phyloP scores from a whole-genome alignment of 1,284 basidiomycete species.

The Tilletia setariae region DNA sequence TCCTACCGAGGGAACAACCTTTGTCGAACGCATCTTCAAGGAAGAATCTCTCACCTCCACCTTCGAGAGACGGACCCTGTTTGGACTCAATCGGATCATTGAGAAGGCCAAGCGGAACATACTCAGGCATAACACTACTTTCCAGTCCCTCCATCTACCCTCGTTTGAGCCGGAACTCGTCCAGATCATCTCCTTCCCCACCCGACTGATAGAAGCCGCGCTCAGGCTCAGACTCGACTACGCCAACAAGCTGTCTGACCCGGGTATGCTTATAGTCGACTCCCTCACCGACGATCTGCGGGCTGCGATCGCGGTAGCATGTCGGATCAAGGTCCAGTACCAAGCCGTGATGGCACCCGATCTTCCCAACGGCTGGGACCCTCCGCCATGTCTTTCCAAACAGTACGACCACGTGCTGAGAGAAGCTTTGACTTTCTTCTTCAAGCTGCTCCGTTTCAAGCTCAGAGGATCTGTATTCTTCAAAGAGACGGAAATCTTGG shows the following conservation, averaged over 20 bases:
- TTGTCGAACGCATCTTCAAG: constrained; percentile 90
- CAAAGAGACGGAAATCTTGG: constrained; percentile 94
- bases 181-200: constrained; percentile 89
- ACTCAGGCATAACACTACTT: constrained; percentile 70
- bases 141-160: constrained; percentile 81
- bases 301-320: constrained; percentile 85
- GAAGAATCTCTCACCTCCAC: constrained; percentile 91
- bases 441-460: constrained; percentile 91
- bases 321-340: constrained; percentile 90
- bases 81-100: constrained; percentile 80
- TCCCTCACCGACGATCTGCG: constrained; percentile 93
- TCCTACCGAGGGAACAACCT: constrained; percentile 55
- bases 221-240: constrained; percentile 86
- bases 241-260: constrained; percentile 77
- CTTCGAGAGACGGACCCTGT: constrained; percentile 88
- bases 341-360: constrained; percentile 75
- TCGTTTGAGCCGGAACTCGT: constrained; percentile 90
- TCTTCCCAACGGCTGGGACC: constrained; percentile 78
- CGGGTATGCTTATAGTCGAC: constrained; percentile 79
- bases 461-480: constrained; percentile 94
- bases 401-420: constrained; percentile 87
- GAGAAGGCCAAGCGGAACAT: constrained; percentile 82
- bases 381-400: constrained; percentile 76
- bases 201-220: constrained; percentile 85
- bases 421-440: constrained; percentile 84